phyloP scores from a whole-genome alignment of 2,329 filamentous ascomycete genomes.

The Phaeosphaeria sp. region DNA sequence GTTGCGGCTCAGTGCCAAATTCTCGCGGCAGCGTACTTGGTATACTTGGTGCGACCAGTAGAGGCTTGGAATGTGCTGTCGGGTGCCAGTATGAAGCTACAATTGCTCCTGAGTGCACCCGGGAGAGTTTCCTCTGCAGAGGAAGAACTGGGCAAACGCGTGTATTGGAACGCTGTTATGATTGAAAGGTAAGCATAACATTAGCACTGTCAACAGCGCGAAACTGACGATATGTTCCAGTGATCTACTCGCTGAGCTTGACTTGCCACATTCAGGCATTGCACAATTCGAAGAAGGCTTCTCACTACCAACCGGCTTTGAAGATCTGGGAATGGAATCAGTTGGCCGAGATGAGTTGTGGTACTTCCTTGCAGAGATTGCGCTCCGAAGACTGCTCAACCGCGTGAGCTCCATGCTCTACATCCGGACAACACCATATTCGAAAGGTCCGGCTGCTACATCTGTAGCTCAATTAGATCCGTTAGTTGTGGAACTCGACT shows the following conservation, averaged over 20 bases:
- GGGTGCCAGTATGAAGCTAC: slow-evolving; percentile 81
- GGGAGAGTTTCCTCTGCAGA: slow-evolving; percentile 73
- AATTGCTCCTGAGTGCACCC: slow-evolving; percentile 77
- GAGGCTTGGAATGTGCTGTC: slow-evolving; percentile 84
- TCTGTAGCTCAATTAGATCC: slow-evolving; percentile 78
- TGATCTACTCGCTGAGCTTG: slow-evolving; percentile 78
- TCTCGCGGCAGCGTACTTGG: slow-evolving; percentile 80
- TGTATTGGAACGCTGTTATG: slow-evolving; percentile 84
- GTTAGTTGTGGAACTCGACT: slow-evolving; percentile 80
- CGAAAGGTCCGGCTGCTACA: slow-evolving; percentile 56
- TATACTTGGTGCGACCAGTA: slow-evolving; percentile 80
- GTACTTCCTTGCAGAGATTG: slow-evolving; percentile 87
- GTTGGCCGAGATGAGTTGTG: slow-evolving; percentile 79
- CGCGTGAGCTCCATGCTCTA: slow-evolving; percentile 82
- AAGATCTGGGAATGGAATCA: slow-evolving; percentile 69
- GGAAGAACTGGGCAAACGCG: slow-evolving; percentile 75
- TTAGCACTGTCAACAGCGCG: background rate
- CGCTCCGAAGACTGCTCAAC: slow-evolving; percentile 77
- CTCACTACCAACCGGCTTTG: slow-evolving; percentile 78
- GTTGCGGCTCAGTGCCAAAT: slow-evolving; percentile 81
- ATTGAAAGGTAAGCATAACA: slow-evolving; percentile 65
- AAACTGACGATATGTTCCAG: slow-evolving; percentile 22
- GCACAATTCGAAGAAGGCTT: slow-evolving; percentile 83
- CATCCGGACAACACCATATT: slow-evolving; percentile 64
- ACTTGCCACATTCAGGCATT: slow-evolving; percentile 82